phyloP scores from a whole-genome alignment of 2,329 filamentous ascomycete genomes.

The Periconia sp. region DNA sequence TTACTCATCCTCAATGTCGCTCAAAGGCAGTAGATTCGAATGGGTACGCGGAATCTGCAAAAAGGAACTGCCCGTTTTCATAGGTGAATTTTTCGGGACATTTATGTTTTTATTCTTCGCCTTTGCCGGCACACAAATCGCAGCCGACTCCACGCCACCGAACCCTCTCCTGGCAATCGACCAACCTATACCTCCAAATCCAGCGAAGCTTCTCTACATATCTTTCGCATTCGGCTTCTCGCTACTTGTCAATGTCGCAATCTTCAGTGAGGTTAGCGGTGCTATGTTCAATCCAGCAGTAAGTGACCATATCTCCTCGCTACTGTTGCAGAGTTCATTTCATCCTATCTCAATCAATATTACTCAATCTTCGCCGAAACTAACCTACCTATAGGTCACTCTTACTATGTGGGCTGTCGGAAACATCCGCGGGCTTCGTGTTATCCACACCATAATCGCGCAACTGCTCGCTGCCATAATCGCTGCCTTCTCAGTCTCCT shows the following conservation, averaged over 20 bases:
- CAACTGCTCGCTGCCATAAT: slow-evolving; percentile 33
- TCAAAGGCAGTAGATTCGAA: neutral
- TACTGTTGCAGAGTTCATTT: slow-evolving; percentile 9
- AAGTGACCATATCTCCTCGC: slow-evolving; percentile 17
- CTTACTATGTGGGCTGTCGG: slow-evolving; percentile 23
- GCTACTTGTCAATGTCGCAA: slow-evolving; percentile 39
- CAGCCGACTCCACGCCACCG: slow-evolving; percentile 46
- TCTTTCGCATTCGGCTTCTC: slow-evolving; percentile 37
- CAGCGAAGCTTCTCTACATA: slow-evolving; percentile 39
- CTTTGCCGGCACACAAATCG: slow-evolving; percentile 47
- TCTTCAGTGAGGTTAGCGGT: slow-evolving; percentile 40
- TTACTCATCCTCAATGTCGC: neutral
- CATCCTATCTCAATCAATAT: slow-evolving; percentile 4
- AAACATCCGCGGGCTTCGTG: slow-evolving; percentile 26
- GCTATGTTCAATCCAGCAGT: slow-evolving; percentile 34
- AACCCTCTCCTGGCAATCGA: slow-evolving; percentile 27
- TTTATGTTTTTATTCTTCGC: slow-evolving; percentile 48
- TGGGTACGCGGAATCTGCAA: neutral
- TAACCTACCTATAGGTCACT: slow-evolving; percentile 23
- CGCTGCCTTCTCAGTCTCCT: slow-evolving; percentile 29
- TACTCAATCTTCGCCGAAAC: neutral
- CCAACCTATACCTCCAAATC: slow-evolving; percentile 12
- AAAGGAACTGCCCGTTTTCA: slow-evolving; percentile 22
- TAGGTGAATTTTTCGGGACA: slow-evolving; percentile 50
- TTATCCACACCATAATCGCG: slow-evolving; percentile 26